Evolutionary conservation across 2,329 filamentous ascomycete genomes (phyloP), one percentile per base, ranked within the genome.

Genomic region (Tolypocladium amazonense): DNA sequence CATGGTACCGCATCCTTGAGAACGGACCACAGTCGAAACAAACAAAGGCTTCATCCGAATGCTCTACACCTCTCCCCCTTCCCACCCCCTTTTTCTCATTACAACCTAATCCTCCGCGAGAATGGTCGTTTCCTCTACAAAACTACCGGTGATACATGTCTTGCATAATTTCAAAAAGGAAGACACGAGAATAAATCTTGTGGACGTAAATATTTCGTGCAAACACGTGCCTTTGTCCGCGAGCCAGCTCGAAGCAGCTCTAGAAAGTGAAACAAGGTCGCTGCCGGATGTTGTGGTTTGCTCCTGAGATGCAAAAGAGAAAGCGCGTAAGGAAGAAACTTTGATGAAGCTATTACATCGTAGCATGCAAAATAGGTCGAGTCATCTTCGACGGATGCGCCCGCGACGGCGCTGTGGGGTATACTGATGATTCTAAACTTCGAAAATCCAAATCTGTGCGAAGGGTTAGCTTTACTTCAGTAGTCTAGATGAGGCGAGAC

Each of bases 401-500:
- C 39, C 11, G 37, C 57, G 23, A 61, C 41, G 61, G 37, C 58
- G 63, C 62, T 65, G 56, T 60, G 62, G 67, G 70, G 67, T 69
- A 68, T 69, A 68, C 65, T 47, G n/a, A 37, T 50, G 58, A 33
- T 56, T 69, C 67, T 73, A 74, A 65, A 66, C 62, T 59, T 74
- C 71, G 68, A 78, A 72, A 65, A 80, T 73, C 78, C 78, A 81
- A 69, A 81, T 75, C 79, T 81, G 65, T 55, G n/a, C 54, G 14
- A 30, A n/a, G 37, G 52, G 65, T 76, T 66, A 73, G 67, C 30
- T 39, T 33, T n/a, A 4, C 30, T 47, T 20, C 27, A 57, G 38
- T 15, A 33, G 27, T 15, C n/a, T n/a, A 33, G 47, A 20, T 52
- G 18, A 18, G 27, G 25, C 18, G 27, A 33, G 25, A 30, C 43